A percentile compares a stretch with the other conserved stretches of the same genome.
These are phyloP conservation scores for Fusarium sacchari DNA, from an alignment of 2,329 filamentous ascomycete species.

Conservation along the genomic window DNA sequence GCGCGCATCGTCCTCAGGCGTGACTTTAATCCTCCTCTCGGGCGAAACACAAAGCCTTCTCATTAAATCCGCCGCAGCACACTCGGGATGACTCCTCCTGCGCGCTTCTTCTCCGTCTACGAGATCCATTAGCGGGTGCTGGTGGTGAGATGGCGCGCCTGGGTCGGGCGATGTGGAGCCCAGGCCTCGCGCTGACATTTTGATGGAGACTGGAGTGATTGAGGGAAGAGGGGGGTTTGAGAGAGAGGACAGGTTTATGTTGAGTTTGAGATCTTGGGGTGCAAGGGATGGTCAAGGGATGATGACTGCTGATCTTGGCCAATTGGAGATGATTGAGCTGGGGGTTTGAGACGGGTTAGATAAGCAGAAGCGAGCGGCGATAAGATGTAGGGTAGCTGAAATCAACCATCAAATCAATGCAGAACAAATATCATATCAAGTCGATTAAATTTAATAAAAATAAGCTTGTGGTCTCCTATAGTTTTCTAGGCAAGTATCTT, in stretches of 20 bases:
- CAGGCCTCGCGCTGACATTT: neutral
- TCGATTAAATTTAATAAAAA: neutral
- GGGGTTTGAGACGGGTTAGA: neutral
- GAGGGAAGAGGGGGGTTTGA: too few species aligned
- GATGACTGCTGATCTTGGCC: neutral
- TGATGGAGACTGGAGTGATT: neutral
- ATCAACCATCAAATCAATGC: fast-evolving
- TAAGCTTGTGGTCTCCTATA: fast-evolving
- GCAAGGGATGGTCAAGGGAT: conserved; percentile 13
- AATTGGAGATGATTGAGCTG: neutral
- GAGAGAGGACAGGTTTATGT: conserved; percentile 2
- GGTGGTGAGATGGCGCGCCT: conserved; percentile 14
- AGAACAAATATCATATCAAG: neutral
- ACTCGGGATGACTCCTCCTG: neutral
- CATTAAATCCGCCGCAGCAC: conserved; percentile 14
- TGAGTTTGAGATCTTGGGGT: neutral
- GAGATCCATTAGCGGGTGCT: conserved; percentile 19
- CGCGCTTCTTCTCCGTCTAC: conserved; percentile 6
- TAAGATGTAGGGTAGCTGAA: neutral
- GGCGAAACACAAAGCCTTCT: conserved; percentile 23
- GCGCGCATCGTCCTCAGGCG: conserved; percentile 34
- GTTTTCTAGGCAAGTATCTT: too few species aligned
- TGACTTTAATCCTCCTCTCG: conserved; percentile 28
- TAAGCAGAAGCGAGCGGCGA: neutral
- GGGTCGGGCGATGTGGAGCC: conserved; percentile 17